Evolutionary conservation across 2,329 filamentous ascomycete species (phyloP).

Genomic region (Byssothecium circinans): DNA sequence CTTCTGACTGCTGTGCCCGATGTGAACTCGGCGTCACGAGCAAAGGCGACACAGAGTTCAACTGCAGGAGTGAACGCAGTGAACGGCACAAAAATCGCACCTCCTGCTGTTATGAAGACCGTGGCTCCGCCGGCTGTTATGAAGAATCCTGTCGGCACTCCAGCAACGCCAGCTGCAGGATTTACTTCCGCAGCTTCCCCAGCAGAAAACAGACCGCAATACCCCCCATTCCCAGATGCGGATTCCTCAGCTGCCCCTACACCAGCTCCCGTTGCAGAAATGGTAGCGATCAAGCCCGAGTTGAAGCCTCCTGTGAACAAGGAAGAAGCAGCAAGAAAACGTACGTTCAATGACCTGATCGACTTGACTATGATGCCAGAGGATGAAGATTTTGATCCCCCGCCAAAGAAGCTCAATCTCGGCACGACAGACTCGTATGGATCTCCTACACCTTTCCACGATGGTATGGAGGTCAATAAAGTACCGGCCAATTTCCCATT

Average conservation of each 20-base stretch:
- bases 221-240: slow-evolving; percentile 18
- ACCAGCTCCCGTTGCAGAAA: slow-evolving; percentile 33
- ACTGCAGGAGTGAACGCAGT: slow-evolving; percentile 12
- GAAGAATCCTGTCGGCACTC: slow-evolving; percentile 19
- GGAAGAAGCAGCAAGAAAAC: slow-evolving; percentile 58
- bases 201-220: slow-evolving; percentile 13
- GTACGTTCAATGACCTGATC: slow-evolving; percentile 56
- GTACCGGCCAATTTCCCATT: slow-evolving; percentile 26
- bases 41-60: slow-evolving; percentile 13
- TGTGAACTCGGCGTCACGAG: slow-evolving; percentile 34
- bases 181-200: too few relatives aligned
- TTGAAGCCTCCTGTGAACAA: slow-evolving; percentile 50
- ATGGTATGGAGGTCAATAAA: slow-evolving; percentile 17
- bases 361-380: slow-evolving; percentile 55
- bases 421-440: slow-evolving; percentile 15
- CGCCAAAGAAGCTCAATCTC: slow-evolving; percentile 31
- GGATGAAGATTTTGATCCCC: slow-evolving; percentile 43
- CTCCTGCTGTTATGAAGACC: slow-evolving; percentile 8
- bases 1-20: slow-evolving; percentile 52
- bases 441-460: slow-evolving; percentile 12
- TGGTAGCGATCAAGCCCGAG: slow-evolving; percentile 31
- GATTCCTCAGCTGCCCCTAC: slow-evolving; percentile 14
- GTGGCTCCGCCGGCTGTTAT: slow-evolving; percentile 25
- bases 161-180: slow-evolving; percentile 20
- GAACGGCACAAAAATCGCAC: slow-evolving; percentile 2